A percentile compares a stretch with the other conserved stretches of the same genome.
Evolutionary conservation across 345 rosid species (phyloP).

Genomic region (Melaleuca quinquenervia): DNA sequence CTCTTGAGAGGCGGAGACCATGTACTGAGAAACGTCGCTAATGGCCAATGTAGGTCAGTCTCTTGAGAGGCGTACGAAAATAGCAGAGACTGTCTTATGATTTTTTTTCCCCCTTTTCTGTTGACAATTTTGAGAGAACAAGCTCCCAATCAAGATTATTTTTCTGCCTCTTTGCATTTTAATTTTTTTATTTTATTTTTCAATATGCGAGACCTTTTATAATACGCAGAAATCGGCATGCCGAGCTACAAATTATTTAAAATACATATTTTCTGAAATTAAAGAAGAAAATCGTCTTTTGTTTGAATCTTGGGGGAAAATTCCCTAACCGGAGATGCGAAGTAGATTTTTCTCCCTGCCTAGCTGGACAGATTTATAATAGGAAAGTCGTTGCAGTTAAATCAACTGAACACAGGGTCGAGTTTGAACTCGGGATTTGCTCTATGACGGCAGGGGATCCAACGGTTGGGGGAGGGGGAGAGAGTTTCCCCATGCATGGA

Average conservation of each 20-base stretch:
- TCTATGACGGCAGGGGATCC: too few relatives aligned
- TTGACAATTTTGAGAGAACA: not conserved
- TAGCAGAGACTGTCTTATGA: not conserved
- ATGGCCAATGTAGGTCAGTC: not conserved
- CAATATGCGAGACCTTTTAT: not conserved
- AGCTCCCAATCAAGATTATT: not conserved
- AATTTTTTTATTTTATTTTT: not conserved
- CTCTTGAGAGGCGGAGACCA: not conserved
- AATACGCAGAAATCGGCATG: not conserved
- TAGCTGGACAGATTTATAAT: not conserved
- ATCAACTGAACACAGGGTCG: not conserved
- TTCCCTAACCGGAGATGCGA: not conserved
- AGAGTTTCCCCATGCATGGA: too few relatives aligned
- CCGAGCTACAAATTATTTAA: not conserved
- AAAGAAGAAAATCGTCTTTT: not conserved
- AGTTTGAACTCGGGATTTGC: not conserved
- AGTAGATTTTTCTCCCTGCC: not conserved
- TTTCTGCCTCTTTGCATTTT: not conserved
- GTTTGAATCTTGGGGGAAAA: not conserved
- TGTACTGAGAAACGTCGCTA: not conserved
- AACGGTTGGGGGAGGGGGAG: too few relatives aligned
- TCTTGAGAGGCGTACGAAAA: not conserved
- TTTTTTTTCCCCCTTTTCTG: not conserved
- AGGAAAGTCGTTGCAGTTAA: not conserved
- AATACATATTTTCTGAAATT: not conserved